These are phyloP conservation scores for Starmerella apicola DNA, from an alignment of 805 yeast species.

Conservation along the genomic window DNA sequence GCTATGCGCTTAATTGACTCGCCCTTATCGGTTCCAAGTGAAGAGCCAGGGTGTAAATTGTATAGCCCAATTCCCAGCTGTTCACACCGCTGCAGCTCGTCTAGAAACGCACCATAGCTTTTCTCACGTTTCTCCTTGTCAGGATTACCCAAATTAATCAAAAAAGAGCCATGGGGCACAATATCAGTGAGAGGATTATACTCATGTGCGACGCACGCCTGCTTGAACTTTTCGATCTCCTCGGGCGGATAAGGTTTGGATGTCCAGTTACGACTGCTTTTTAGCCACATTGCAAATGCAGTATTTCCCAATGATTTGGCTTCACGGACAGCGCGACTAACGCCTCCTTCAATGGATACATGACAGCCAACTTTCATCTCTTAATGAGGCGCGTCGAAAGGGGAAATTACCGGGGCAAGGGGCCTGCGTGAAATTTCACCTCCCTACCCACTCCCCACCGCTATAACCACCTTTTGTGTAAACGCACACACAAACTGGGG, in stretches of 20 bases:
- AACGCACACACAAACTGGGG: too few relatives aligned
- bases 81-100: slow-evolving; percentile 82
- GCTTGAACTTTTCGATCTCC: slow-evolving; percentile 55
- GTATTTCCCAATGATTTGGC: slow-evolving; percentile 52
- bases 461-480: too few relatives aligned
- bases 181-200: slow-evolving; percentile 43
- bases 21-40: slow-evolving; percentile 56
- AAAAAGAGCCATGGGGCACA: slow-evolving; percentile 89
- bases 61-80: slow-evolving; percentile 70
- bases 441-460: too few relatives aligned
- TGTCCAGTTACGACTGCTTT: slow-evolving; percentile 84
- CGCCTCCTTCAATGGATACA: slow-evolving; percentile 69
- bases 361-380: slow-evolving; percentile 63
- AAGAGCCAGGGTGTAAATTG: slow-evolving; percentile 82
- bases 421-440: too few relatives aligned
- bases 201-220: slow-evolving; percentile 46
- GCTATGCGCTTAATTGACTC: slow-evolving; percentile 63
- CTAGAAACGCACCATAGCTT: slow-evolving; percentile 66
- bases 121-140: slow-evolving; percentile 65
- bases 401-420: too few relatives aligned
- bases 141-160: slow-evolving; percentile 87
- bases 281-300: slow-evolving; percentile 80
- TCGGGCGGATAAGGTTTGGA: slow-evolving; percentile 61
- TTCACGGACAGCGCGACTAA: slow-evolving; percentile 53
- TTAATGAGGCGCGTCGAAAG: too few relatives aligned